phyloP scores from a whole-genome alignment of 2,329 filamentous ascomycete genomes.

The Delphinella strobiligena region DNA sequence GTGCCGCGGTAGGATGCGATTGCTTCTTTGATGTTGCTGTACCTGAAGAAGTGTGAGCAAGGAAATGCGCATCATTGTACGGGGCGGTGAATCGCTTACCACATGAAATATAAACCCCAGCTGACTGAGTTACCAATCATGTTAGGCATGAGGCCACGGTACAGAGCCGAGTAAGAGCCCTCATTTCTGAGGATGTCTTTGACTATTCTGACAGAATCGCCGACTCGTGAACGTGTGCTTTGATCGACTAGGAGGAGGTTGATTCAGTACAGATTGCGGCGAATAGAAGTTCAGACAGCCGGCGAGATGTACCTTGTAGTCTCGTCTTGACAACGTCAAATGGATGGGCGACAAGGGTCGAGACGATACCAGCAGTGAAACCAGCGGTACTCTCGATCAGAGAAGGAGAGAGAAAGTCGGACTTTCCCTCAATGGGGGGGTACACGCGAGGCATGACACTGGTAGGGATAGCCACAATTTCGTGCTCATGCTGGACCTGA shows the following conservation, averaged over 20 bases:
- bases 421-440: constrained; percentile 33
- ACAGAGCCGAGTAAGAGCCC: constrained; percentile 56
- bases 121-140: constrained; percentile 79
- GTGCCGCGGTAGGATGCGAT: constrained; percentile 30
- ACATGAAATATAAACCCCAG: constrained; percentile 89
- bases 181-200: constrained; percentile 41
- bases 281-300: neutral
- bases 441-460: constrained; percentile 38
- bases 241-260: constrained; percentile 37
- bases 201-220: constrained; percentile 42
- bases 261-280: constrained; percentile 3
- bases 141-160: constrained; percentile 83
- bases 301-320: constrained; percentile 46
- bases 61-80: neutral
- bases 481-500: constrained; percentile 1
- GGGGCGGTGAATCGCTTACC: constrained; percentile 18
- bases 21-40: constrained; percentile 46
- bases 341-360: constrained; percentile 80
- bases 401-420: constrained; percentile 56
- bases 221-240: constrained; percentile 32
- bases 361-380: constrained; percentile 74
- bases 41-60: constrained; percentile 22
- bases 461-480: neutral
- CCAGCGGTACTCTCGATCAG: constrained; percentile 80
- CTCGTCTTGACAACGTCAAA: constrained; percentile 95